A percentile compares a stretch with the other conserved stretches of the same genome.
phyloP scores from a whole-genome alignment of 2,329 filamentous ascomycete genomes.

The Fusarium nematophilum region DNA sequence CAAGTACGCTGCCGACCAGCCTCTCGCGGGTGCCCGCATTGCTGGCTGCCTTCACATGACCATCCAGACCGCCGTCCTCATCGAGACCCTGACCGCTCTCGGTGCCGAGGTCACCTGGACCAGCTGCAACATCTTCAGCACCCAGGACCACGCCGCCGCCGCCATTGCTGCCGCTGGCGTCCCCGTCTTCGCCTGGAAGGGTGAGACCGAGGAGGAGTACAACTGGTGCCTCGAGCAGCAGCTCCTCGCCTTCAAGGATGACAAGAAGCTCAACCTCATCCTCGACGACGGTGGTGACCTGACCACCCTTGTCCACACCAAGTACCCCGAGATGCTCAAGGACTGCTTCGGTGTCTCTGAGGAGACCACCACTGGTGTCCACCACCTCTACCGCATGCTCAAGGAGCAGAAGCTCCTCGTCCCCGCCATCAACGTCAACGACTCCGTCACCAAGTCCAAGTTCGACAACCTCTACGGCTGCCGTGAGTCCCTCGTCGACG shows the following conservation, averaged over 20 bases:
- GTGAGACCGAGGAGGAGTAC: conserved; percentile 99
- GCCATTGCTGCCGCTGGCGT: conserved; percentile 95
- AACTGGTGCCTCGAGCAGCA: conserved; percentile 99
- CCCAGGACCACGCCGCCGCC: conserved; percentile 97
- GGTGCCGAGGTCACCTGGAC: conserved; percentile 99
- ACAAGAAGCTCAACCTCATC: conserved; percentile 97
- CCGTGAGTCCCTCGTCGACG: conserved; percentile 97
- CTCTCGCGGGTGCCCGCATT: conserved; percentile 92
- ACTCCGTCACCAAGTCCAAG: conserved; percentile 99
- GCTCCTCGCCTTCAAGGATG: conserved; percentile 95
- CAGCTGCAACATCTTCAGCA: conserved; percentile 99
- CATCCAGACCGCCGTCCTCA: conserved; percentile 99
- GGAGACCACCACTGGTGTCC: conserved; percentile 99
- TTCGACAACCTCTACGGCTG: conserved; percentile 99
- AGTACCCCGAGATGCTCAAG: conserved; percentile 98
- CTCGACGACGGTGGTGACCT: conserved; percentile 98
- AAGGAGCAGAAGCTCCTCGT: conserved; percentile 91
- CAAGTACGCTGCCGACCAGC: conserved; percentile 94
- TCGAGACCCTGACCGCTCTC: conserved; percentile 94
- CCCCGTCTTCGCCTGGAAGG: conserved; percentile 82
- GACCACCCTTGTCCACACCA: conserved; percentile 94
- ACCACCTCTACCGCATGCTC: conserved; percentile 99
- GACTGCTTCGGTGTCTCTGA: conserved; percentile 98
- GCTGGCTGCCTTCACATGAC: conserved; percentile 99
- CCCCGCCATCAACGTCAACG: conserved; percentile 99